Percentiles rank a stretch among this genome's conserved stretches.
These are phyloP conservation scores for Penicillium sp. DNA, from an alignment of 2,329 filamentous ascomycete genomes.

Conservation along the genomic window DNA sequence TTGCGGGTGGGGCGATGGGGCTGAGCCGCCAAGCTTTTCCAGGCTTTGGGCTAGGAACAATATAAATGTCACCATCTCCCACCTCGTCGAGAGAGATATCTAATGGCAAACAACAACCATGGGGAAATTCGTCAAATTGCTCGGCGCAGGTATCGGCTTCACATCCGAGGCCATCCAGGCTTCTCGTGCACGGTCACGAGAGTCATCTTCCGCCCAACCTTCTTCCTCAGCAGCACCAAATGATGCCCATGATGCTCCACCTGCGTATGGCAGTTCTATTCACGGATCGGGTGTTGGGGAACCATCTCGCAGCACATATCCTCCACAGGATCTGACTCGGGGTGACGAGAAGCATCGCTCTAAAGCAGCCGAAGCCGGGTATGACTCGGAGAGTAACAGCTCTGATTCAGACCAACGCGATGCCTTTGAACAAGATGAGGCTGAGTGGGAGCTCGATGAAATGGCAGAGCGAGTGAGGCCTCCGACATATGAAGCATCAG, in stretches of 20 bases:
- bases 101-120: too few species aligned
- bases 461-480: conserved; percentile 8
- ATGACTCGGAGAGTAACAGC: conserved; percentile 8
- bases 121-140: not conserved
- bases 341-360: not conserved
- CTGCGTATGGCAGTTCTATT: not conserved
- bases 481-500: conserved; percentile 10
- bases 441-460: conserved; percentile 17
- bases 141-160: not conserved
- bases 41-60: too few species aligned
- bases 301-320: not conserved
- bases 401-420: conserved; percentile 1
- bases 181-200: not conserved
- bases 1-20: not conserved
- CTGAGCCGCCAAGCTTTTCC: too few species aligned
- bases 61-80: too few species aligned
- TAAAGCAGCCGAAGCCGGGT: not conserved
- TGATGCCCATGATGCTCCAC: not conserved
- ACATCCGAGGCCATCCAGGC: conserved; percentile 1
- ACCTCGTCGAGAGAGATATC: too few species aligned
- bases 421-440: conserved; percentile 11
- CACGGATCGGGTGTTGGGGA: not conserved
- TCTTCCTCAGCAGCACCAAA: not conserved
- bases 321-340: not conserved
- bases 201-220: not conserved